These are phyloP conservation scores for Globisporangium paddicum DNA, from an alignment of 352 stramenopile species.

Conservation along the genomic window DNA sequence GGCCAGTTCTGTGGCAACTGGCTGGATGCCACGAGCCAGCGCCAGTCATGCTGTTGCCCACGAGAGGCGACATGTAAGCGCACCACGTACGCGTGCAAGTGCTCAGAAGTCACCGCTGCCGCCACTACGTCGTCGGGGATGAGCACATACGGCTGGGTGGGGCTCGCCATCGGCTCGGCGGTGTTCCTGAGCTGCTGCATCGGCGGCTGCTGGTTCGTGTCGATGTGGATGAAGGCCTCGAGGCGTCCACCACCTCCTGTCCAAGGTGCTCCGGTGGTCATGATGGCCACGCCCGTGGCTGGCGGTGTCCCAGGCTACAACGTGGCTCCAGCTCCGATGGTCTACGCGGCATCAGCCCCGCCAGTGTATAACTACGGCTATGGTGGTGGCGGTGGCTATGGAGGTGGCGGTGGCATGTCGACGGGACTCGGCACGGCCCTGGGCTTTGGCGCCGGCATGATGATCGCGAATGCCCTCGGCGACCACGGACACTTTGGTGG, in stretches of 20 bases:
- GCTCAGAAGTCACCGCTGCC: not conserved
- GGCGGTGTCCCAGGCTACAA: not conserved
- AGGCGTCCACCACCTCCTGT: not conserved
- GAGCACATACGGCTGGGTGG: constrained; percentile 6
- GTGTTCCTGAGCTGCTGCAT: constrained; percentile 7
- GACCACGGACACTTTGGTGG: constrained; percentile 4
- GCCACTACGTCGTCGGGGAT: not conserved
- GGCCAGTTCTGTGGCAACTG: constrained; percentile 27
- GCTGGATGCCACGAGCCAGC: constrained; percentile 18
- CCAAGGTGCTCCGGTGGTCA: not conserved
- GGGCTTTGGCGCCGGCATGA: constrained; percentile 3
- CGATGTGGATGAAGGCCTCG: not conserved
- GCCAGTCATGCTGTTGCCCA: constrained; percentile 25
- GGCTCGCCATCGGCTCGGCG: not conserved
- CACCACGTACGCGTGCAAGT: constrained; percentile 7
- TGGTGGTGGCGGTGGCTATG: constrained; percentile 3
- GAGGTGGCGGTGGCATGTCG: constrained; percentile 2
- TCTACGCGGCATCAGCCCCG: not conserved
- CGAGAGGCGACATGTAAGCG: constrained; percentile 14
- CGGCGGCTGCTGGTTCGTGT: constrained; percentile 4
- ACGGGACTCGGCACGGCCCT: not conserved
- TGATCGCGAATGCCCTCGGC: constrained; percentile 1
- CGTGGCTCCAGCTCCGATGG: constrained; percentile 1
- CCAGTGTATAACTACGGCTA: constrained; percentile 8
- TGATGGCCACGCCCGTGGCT: not conserved